These are phyloP conservation scores for Eucalyptus victrix DNA, from an alignment of 345 rosid species.

Conservation along the genomic window DNA sequence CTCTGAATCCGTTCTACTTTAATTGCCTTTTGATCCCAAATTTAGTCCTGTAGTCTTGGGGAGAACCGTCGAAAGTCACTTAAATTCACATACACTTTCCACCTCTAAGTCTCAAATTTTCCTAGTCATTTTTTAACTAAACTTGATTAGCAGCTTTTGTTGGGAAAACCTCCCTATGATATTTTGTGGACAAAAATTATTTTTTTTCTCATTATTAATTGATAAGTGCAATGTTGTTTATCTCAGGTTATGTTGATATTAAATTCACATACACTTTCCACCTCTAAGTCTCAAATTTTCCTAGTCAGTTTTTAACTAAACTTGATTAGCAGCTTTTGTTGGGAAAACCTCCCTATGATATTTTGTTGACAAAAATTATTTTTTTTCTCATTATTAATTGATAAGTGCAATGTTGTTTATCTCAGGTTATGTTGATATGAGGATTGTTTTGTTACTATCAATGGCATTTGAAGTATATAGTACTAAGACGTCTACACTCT, in stretches of 20 bases:
- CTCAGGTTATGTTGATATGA: background rate
- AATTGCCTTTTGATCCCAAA: background rate
- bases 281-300: no score
- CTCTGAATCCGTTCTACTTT: background rate
- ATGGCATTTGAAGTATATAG: background rate
- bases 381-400: background rate
- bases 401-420: background rate
- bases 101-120: no score
- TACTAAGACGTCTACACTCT: background rate
- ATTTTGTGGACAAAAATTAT: no score
- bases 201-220: no score
- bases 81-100: no score
- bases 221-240: no score
- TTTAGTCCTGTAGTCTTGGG: background rate
- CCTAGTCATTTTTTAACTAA: no score
- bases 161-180: background rate
- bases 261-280: no score
- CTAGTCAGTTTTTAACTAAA: no score
- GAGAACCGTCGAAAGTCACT: background rate
- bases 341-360: background rate
- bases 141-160: background rate
- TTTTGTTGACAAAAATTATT: background rate
- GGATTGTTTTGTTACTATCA: background rate
- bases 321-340: background rate
- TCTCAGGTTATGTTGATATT: no score